Evolutionary conservation across 352 stramenopile genomes (phyloP).

Genomic region (Phytophthora chlamydospora): DNA sequence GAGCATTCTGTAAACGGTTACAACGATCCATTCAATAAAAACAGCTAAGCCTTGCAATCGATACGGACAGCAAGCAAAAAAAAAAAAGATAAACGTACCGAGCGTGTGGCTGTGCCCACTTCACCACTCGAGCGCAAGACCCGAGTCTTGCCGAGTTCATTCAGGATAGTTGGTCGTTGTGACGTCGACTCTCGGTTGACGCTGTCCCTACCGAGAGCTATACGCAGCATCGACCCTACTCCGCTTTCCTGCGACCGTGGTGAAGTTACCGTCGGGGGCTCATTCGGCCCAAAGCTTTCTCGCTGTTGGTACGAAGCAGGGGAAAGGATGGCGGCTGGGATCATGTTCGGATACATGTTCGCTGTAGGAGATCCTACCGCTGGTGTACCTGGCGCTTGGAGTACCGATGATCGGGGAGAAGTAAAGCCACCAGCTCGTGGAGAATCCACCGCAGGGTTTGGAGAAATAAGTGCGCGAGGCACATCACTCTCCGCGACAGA

Average conservation of each 20-base stretch:
- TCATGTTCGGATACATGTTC: constrained; percentile 57
- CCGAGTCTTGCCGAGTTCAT: constrained; percentile 47
- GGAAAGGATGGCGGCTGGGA: constrained; percentile 58
- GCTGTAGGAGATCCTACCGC: constrained; percentile 51
- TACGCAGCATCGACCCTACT: constrained; percentile 68
- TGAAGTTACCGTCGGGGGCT: constrained; percentile 15
- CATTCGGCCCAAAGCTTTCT: constrained; percentile 60
- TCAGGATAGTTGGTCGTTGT: constrained; percentile 34
- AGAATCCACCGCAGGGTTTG: constrained; percentile 87
- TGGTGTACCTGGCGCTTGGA: constrained; percentile 79
- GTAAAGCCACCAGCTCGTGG: constrained; percentile 77
- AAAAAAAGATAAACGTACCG: constrained; percentile 25
- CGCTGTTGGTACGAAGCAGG: constrained; percentile 86
- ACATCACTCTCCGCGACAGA: constrained; percentile 84
- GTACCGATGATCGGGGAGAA: constrained; percentile 72
- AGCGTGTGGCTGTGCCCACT: constrained; percentile 5
- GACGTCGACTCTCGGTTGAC: constrained; percentile 59
- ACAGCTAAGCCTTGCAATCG: background rate
- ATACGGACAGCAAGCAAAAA: background rate
- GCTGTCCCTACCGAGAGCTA: constrained; percentile 77
- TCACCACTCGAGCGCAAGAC: constrained; percentile 39
- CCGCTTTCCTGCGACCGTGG: constrained; percentile 44
- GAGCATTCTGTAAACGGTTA: constrained; percentile 17
- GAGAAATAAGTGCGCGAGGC: constrained; percentile 79
- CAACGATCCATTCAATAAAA: constrained; percentile 1